Evolutionary conservation across 78 protist species (phyloP), one percentile per base, ranked within the genome.

Genomic region (Speleostelium caveatum): DNA sequence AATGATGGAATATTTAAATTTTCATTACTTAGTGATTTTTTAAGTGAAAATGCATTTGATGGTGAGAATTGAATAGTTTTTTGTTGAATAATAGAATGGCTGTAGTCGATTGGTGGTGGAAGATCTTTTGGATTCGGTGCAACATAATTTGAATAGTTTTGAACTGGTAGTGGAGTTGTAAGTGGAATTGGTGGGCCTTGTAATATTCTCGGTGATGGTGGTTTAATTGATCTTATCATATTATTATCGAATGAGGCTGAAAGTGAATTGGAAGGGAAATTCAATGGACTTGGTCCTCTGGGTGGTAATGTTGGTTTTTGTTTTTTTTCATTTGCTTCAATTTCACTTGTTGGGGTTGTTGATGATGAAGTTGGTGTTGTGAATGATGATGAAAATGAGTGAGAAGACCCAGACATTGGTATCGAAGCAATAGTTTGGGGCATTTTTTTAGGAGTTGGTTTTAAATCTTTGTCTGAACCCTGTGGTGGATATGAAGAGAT

Each of bases 391-490:
- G 71, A n/a, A 8, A 42, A 30, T 39, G 73, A 30, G 1, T 36
- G 73, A 21, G 55, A 30, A n/a, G 35, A 35, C 12, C 32, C 26
- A 4, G 42, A 17, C 10, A 24, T 36, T 5, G 89, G 58, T 14
- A 80, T 80, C 21, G 78, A 80, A 3, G 78, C 35, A 0, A 80
- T 80, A 8, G 89, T 80, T 38, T 38, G 77, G 0, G 89, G 89
- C 89, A 80, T 80, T 41, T 45, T 80, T 36, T 72, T 80, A 0
- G 89, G 71, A 68, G 16, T 80, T 10, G 49, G 78, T 56, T 42
- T 80, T 62, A 72, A 16, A 17, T 68, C 88, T 28, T 80, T 58
- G 62, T 24, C 58, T 35, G 49, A 62, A 32, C 39, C 24, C 6
- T 39, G 35, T 1, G 78, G 56, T 12, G 89, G 89, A 17, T 68